Base-by-base conservation (phyloP, 2,329 filamentous ascomycete genomes). In the Aspergillus fumigatiaffinis region DNA sequence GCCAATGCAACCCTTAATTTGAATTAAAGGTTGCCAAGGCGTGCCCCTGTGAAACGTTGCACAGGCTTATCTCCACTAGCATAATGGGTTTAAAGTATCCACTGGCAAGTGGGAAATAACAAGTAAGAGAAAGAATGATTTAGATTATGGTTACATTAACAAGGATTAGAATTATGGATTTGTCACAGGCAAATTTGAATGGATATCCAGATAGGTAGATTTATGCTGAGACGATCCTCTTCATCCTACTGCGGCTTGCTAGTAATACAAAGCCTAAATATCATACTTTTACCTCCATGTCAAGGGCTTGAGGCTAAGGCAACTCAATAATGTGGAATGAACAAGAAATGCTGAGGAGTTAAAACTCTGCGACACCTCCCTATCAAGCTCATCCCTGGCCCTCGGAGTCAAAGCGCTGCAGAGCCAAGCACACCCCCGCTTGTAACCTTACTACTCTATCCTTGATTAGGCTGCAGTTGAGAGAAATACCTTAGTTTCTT, bases 31-130 rank as follows among this genome's bases (percentile, higher is more conserved):
- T 69, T 67, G 66, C 64, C 66, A 69, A 69, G 65, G 58, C 52
- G 53, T 59, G 50, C 52, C 59, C 64, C 57, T 61, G 68, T 72
- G 70, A 69, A 71, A 72, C 69, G 67, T 71, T 66, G 64, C 68
- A 70, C 68, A 68, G 71, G 69, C 68, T 71, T 69, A 72, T 71
- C 70, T 70, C 69, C 70, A 70, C 68, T 67, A 69, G 65, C 65
- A 71, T 68, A 69, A 68, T 72, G 53, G 55, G 56, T 57, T 63
- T 68, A 69, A 68, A 56, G 63, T 70, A 61, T 63, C 44, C 32
- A 7, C 32, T 38, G 32, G 32, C 2, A 38, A 35, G 32, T 14
- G 12, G 32, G 2, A 38, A 38, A 38, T 17, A 38, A 38, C 14
- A 17, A 17, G 32, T 17, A 38, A 26, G 44, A 26, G 8, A 10